Percentiles rank a stretch among this genome's conserved stretches.
phyloP scores from a whole-genome alignment of 805 yeast genomes.

The Millerago galiae region DNA sequence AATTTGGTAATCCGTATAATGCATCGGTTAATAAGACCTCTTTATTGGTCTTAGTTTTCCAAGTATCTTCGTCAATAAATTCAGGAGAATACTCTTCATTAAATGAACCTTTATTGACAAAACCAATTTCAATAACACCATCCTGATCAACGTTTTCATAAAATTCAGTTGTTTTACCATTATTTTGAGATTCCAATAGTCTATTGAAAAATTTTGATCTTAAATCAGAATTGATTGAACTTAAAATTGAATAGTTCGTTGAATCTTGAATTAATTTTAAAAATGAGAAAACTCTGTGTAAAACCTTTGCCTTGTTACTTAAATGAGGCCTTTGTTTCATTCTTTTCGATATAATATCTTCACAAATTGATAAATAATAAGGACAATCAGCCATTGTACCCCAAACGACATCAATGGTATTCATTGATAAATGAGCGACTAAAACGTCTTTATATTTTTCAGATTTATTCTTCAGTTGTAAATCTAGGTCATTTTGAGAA shows the following conservation, averaged over 20 bases:
- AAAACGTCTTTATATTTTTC: slow-evolving; percentile 80
- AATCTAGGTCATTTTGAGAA: slow-evolving; percentile 38
- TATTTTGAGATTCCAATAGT: slow-evolving; percentile 10
- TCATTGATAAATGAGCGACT: slow-evolving; percentile 81
- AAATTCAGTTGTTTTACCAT: slow-evolving; percentile 26
- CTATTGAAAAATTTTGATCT: slow-evolving; percentile 11
- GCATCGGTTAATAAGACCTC: slow-evolving; percentile 70
- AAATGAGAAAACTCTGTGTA: slow-evolving; percentile 75
- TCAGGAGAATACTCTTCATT: slow-evolving; percentile 25
- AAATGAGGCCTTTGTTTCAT: slow-evolving; percentile 59
- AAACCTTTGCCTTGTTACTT: slow-evolving; percentile 67
- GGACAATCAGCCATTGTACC: slow-evolving; percentile 86
- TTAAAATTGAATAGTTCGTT: slow-evolving; percentile 24
- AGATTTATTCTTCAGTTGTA: slow-evolving; percentile 27
- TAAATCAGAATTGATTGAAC: slow-evolving; percentile 10
- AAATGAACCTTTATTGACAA: slow-evolving; percentile 14
- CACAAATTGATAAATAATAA: slow-evolving; percentile 70
- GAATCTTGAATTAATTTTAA: slow-evolving; percentile 73
- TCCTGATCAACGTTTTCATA: slow-evolving; percentile 37
- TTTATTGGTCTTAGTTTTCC: slow-evolving; percentile 31
- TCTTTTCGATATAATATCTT: slow-evolving; percentile 62
- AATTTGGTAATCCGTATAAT: slow-evolving; percentile 78
- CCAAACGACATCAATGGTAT: slow-evolving; percentile 82
- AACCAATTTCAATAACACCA: slow-evolving; percentile 43
- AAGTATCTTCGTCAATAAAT: slow-evolving; percentile 30